Conservation (phyloP, 192 early-diverging fungal genomes). For the Phlyctochytrium planicorne region DNA sequence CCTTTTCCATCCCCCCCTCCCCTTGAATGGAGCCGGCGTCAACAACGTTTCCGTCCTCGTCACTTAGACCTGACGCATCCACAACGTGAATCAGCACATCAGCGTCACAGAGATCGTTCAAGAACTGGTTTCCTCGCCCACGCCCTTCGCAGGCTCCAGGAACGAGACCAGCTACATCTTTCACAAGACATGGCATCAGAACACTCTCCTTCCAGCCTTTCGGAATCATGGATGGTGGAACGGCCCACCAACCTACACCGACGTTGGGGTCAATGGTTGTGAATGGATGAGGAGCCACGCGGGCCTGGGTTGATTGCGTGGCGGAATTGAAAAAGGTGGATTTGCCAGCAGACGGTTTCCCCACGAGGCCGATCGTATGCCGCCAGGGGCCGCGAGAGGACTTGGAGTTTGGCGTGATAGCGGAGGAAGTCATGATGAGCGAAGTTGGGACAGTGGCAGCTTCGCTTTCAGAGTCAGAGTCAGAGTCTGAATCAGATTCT, state of each 20-base stretch:
- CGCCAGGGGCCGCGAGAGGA: constrained; percentile 22
- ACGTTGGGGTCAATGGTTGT: constrained; percentile 36
- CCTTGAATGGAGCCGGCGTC: neutral
- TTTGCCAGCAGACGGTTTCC: constrained; percentile 31
- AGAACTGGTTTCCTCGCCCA: constrained; percentile 27
- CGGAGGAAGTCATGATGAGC: neutral
- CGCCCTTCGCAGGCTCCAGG: constrained; percentile 31
- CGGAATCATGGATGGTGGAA: constrained; percentile 11
- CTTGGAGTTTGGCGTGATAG: constrained; percentile 20
- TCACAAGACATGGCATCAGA: constrained; percentile 22
- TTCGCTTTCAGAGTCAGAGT: neutral
- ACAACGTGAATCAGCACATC: constrained; percentile 29
- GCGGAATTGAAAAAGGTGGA: constrained; percentile 33
- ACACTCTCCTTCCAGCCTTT: constrained; percentile 18
- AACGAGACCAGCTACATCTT: constrained; percentile 33
- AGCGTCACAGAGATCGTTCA: constrained; percentile 30
- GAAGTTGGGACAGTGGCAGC: neutral
- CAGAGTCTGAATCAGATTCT: neutral
- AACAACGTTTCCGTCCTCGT: constrained; percentile 26
- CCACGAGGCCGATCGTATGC: constrained; percentile 29
- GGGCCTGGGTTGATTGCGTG: constrained; percentile 17
- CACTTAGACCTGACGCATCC: constrained; percentile 21
- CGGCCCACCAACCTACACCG: constrained; percentile 14
- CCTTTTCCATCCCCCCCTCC: neutral
- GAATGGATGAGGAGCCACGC: constrained; percentile 24